Evolutionary conservation across 2,329 filamentous ascomycete genomes (phyloP).

Genomic region (Ophiostoma sp.): DNA sequence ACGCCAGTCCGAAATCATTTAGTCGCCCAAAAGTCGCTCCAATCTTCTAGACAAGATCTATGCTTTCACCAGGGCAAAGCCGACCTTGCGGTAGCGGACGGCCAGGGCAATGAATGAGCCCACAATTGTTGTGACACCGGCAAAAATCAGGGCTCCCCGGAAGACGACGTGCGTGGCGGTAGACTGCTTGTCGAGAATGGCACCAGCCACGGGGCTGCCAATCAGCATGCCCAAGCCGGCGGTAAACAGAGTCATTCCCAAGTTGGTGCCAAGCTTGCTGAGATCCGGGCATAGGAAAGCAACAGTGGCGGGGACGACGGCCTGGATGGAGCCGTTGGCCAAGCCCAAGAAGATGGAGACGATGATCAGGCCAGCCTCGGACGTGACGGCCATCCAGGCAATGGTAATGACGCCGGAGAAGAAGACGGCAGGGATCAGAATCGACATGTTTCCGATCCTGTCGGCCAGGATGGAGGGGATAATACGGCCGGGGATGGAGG

Average conservation of each 20-base stretch:
- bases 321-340: constrained; percentile 35
- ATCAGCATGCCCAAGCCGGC: constrained; percentile 48
- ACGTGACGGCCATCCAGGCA: constrained; percentile 31
- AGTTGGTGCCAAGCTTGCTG: constrained; percentile 36
- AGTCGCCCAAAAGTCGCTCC: neutral
- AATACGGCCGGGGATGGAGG: constrained; percentile 24
- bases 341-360: constrained; percentile 35
- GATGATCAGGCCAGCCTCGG: constrained; percentile 31
- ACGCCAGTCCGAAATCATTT: neutral
- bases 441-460: constrained; percentile 20
- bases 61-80: constrained; percentile 19
- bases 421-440: constrained; percentile 20
- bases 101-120: constrained; percentile 15
- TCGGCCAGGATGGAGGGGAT: constrained; percentile 22
- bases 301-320: constrained; percentile 39
- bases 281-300: constrained; percentile 37
- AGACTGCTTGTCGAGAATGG: constrained; percentile 30
- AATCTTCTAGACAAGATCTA: neutral
- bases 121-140: constrained; percentile 16
- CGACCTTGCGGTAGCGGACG: constrained; percentile 19
- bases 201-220: constrained; percentile 48
- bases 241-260: constrained; percentile 40
- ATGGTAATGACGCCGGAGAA: constrained; percentile 19
- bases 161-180: neutral
- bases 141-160: constrained; percentile 20